Base-by-base conservation (phyloP, 139 green algal species). In the Volvox reticuliferus region DNA sequence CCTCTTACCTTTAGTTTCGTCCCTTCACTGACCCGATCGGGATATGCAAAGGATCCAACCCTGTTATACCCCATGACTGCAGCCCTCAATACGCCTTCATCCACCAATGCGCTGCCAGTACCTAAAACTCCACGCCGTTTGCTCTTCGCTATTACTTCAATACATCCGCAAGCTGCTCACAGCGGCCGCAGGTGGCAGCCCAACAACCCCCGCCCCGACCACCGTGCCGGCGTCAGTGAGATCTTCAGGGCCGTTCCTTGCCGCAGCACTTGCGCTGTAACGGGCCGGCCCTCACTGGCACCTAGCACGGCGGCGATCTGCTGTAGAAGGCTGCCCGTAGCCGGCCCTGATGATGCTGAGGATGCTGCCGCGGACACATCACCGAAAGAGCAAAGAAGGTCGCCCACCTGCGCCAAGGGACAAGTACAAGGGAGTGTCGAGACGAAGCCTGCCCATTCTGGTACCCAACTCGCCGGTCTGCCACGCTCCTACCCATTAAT, bases 161-260 rank as follows among this genome's bases (percentile, higher is more conserved):
- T 55, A 55, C 44, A 5, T 55, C 44, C 44, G 44, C 9, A 5
- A 55, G 5, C 9, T 9, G 17, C 21, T 86, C 44, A 93, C 78
- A 95, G 37, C 24, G 93, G 89, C 68, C 73, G 77, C 68, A 95
- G 76, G 81, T 95, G 93, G 86, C 93, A 98, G 35, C 96, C 96
- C 76, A 98, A 94, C 77, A 99, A 91, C 6, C 96, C 96, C 32
- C 95, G 88, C 12, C 96, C 96, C 14, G 26, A 69, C 96, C 96
- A 98, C 5, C 28, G 80, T 24, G 91, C 89, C 1, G 97, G 96
- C 32, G 82, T 93, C n/a, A 99, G 92, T 35, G 55, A 26, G 82
- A 99, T 61, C 24, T 37, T 19, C 55, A 94, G 13, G 6, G 83
- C 67, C 1, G 79, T 73, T 0, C 96, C 96, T 5, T 91, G 77